Evolutionary conservation across 129 eudicot genomes (phyloP).

Genomic region (Apium graveolens): DNA sequence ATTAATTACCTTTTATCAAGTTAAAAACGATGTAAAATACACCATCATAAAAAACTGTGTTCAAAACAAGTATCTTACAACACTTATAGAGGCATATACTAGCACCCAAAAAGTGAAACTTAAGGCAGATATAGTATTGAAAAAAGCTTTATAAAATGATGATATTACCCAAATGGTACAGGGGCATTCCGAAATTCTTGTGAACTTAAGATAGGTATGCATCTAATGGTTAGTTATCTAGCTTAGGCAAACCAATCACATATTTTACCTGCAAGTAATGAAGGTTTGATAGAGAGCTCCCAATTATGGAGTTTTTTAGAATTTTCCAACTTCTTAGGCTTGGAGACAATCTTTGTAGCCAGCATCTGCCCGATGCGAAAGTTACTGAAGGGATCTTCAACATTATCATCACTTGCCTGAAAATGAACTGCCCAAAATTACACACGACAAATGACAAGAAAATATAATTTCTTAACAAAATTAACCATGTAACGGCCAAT

Average conservation of each 20-base stretch:
- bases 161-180: background rate
- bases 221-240: background rate
- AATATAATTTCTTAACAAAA: background rate
- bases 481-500: background rate
- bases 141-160: background rate
- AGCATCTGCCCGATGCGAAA: slow-evolving; percentile 70
- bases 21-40: background rate
- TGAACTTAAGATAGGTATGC: background rate
- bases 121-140: background rate
- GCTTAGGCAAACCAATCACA: background rate
- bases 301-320: slow-evolving; percentile 36
- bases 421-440: slow-evolving; percentile 4
- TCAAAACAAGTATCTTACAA: background rate
- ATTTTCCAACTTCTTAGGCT: slow-evolving; percentile 32
- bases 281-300: slow-evolving; percentile 78
- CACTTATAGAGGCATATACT: background rate
- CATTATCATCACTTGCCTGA: slow-evolving; percentile 53
- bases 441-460: background rate
- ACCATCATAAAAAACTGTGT: background rate
- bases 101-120: background rate
- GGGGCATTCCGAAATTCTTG: background rate
- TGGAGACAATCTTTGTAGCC: slow-evolving; percentile 66
- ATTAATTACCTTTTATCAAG: background rate
- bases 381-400: slow-evolving; percentile 49
- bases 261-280: slow-evolving; percentile 55